Evolutionary conservation across 2,329 filamentous ascomycete species (phyloP).

Genomic region (Cladobotryum protrusum): DNA sequence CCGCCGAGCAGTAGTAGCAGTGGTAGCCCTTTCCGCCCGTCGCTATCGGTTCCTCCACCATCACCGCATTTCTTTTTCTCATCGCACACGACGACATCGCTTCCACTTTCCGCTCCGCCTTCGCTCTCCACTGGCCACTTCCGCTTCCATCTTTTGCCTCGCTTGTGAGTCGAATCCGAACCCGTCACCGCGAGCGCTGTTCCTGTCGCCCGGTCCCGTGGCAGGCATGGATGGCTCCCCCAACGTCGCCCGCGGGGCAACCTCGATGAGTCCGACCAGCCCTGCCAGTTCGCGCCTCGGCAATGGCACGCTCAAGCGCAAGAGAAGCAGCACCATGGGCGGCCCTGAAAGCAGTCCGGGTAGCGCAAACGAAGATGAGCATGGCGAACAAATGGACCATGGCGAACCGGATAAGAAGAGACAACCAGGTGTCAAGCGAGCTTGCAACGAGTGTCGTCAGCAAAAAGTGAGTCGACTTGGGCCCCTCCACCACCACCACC

Average conservation of each 20-base stretch:
- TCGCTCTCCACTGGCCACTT: not conserved
- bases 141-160: too few relatives aligned
- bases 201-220: constrained; percentile 17
- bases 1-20: too few relatives aligned
- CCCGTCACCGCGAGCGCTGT: not conserved
- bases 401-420: constrained; percentile 54
- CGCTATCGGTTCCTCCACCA: too few relatives aligned
- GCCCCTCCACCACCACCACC: not conserved
- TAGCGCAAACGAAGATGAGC: constrained; percentile 43
- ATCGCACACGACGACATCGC: not conserved
- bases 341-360: constrained; percentile 55
- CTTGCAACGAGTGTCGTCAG: constrained; percentile 79
- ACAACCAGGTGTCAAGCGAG: constrained; percentile 66
- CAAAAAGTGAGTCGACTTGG: constrained; percentile 61
- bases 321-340: constrained; percentile 47
- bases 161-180: too few relatives aligned
- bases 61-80: too few relatives aligned
- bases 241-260: constrained; percentile 39
- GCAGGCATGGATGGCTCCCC: constrained; percentile 43
- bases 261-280: constrained; percentile 50
- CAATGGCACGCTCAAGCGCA: constrained; percentile 49
- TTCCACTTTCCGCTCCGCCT: constrained; percentile 13
- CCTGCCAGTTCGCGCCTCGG: constrained; percentile 48
- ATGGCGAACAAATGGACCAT: constrained; percentile 46
- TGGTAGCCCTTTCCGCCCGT: too few relatives aligned